Evolutionary conservation across 2,329 filamentous ascomycete genomes (phyloP), one percentile per base, ranked within the genome.

Genomic region (Penicillium sumatraense): DNA sequence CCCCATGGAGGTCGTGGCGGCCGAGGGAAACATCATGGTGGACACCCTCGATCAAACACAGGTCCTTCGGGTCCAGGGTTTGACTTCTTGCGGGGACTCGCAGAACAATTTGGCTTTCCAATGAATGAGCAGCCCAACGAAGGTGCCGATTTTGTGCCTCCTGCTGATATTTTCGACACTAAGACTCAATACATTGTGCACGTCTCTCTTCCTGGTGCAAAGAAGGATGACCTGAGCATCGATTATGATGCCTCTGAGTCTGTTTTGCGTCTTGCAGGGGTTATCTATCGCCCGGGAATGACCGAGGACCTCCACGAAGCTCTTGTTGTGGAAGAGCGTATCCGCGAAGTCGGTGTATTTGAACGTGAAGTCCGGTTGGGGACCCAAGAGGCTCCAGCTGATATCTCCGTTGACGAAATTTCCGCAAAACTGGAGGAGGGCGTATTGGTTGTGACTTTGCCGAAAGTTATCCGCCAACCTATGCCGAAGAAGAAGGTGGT

Each of bases 391-490:
- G 80, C 80, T 26, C 83, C 84, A 26, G 85, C 86, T 7, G 80
- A 83, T 59, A 78, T 95, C 14, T 87, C 92, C 64, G 83, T 80
- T 1, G 82, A 87, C 46, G 80, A 75, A 21, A 93, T 95, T 67
- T 82, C 80, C 2, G 90, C 90, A 2, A 91, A 86, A 75, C 81
- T 96, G 75, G 88, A 91, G 72, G 89, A 95, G 68, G 91, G 91
- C 5, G 78, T 96, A 1, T 72, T 96, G 62, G 79, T 87, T 31
- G 81, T 96, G n/a, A 86, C 84, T n/a, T 84, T 96, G 42, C 42
- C 42, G 42, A 44, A 44, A 23, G 18, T 44, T 16, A 13, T 44
- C 27, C 40, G 40, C 3, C 23, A 44, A 23, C 40, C 40, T 16
- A 23, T 27, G 24, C 40, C 40, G 6, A 44, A 44, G 40, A 44